Evolutionary conservation across 23 red algal genomes (phyloP).

Genomic region (Gracilaria domingensis): DNA sequence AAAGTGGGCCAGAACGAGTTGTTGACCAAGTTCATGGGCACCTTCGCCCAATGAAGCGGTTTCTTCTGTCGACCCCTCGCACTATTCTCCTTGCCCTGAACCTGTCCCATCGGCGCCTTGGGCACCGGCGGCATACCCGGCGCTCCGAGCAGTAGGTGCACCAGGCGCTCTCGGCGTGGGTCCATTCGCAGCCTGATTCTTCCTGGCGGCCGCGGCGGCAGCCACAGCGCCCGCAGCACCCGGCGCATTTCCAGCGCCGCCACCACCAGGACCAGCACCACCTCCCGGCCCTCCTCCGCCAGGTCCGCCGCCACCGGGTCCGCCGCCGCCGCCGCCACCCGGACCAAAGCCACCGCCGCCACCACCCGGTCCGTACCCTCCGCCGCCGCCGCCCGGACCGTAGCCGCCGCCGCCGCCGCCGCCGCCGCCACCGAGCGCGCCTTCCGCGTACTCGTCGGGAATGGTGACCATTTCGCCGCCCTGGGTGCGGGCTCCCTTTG

Average conservation of each 20-base stretch:
- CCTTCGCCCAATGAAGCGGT: slow-evolving; percentile 92
- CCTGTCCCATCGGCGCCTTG: slow-evolving; percentile 62
- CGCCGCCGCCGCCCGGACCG: slow-evolving; percentile 56
- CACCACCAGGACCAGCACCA: slow-evolving; percentile 36
- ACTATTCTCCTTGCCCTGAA: slow-evolving; percentile 75
- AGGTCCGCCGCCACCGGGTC: slow-evolving; percentile 37
- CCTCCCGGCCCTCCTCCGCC: slow-evolving; percentile 47
- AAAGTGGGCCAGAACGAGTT: slow-evolving; percentile 79
- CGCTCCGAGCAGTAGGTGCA: slow-evolving; percentile 43
- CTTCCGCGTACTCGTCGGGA: slow-evolving; percentile 77
- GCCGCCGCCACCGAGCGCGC: slow-evolving; percentile 73
- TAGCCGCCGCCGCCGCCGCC: slow-evolving; percentile 21
- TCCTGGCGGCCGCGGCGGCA: slow-evolving; percentile 68
- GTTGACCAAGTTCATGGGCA: slow-evolving; percentile 83
- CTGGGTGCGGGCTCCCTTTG: slow-evolving; percentile 66
- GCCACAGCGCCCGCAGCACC: slow-evolving; percentile 58
- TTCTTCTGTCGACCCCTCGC: slow-evolving; percentile 86
- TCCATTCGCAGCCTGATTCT: slow-evolving; percentile 44
- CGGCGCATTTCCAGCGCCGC: slow-evolving; percentile 31
- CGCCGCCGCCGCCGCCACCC: slow-evolving; percentile 52
- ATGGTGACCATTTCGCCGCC: slow-evolving; percentile 84
- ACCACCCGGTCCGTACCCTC: slow-evolving; percentile 60
- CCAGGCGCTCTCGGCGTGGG: slow-evolving; percentile 18
- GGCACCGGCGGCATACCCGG: slow-evolving; percentile 44
- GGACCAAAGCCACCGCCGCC: slow-evolving; percentile 61